Base-by-base conservation (phyloP, 176 grass and related monocot species). In the Oryza brachyantha region DNA sequence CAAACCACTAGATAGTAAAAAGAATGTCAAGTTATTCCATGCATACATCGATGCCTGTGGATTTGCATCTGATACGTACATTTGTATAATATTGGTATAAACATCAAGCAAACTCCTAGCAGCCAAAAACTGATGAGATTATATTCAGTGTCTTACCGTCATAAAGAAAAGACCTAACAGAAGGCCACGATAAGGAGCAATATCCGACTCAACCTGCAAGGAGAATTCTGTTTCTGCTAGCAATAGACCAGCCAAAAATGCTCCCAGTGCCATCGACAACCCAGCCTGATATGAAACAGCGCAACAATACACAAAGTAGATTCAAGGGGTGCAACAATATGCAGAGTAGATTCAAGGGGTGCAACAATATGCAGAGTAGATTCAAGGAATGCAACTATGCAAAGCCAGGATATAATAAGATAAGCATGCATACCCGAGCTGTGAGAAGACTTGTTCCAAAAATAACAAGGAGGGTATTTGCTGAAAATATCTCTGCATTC, bases 211-310 rank as follows among this genome's bases (percentile, higher is more conserved):
- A 35, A 99, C 96, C 82, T 99, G 96, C 54, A 99, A 90, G 73
- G 96, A 99, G 88, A 99, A 99, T 79, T 99, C 96, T 3, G 96
- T 99, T 85, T 99, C 96, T 68, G 96, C 92, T 91, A 99, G 84
- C 72, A 99, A 81, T 45, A 99, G 88, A 75, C 96, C 96, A 82
- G 92, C 96, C 90, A 99, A 93, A 91, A 99, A 99, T 34, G 96
- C 96, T 83, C 96, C 96, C 45, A 99, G 85, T 27, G 96, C 96
- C 96, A 99, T 99, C 7, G 96, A 99, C 72, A 99, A 77, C 21
- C 96, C 96, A 92, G 96, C 92, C 96, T 99, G 83, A 81, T 12
- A 73, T 60, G 71, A 32, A 74, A 83, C n/a, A n/a, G n/a, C n/a
- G n/a, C n/a, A n/a, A n/a, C n/a, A n/a, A n/a, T n/a, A n/a, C n/a